Evolutionary conservation across 2,329 filamentous ascomycete genomes (phyloP).

Genomic region (Colletotrichum tropicicola): DNA sequence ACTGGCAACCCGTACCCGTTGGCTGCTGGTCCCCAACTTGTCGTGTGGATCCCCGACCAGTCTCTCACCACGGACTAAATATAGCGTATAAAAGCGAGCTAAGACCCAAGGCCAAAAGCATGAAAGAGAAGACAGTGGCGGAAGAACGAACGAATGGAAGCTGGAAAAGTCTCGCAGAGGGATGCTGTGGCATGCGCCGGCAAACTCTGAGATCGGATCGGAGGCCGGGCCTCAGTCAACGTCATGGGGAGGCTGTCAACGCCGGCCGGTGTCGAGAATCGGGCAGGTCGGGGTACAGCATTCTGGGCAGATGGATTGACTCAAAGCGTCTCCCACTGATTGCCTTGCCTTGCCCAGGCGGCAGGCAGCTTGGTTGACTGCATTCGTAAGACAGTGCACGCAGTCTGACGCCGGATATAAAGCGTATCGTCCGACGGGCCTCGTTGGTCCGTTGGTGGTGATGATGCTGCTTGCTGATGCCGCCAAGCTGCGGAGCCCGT

Average conservation of each 20-base stretch:
- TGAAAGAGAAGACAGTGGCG: not conserved
- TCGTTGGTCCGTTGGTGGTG: not conserved
- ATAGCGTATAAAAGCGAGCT: constrained; percentile 17
- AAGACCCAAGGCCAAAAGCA: constrained; percentile 1
- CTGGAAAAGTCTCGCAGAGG: not conserved
- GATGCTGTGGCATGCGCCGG: not conserved
- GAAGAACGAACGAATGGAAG: constrained; percentile 15
- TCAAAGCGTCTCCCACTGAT: not conserved
- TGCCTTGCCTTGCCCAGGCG: not conserved
- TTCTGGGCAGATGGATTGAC: not conserved
- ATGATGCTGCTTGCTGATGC: constrained; percentile 16
- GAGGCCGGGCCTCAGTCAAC: constrained; percentile 10
- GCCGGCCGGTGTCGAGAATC: constrained; percentile 2
- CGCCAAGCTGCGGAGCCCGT: constrained; percentile 21
- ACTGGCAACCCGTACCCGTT: constrained; percentile 13
- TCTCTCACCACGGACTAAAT: constrained; percentile 20
- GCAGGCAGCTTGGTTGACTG: not conserved
- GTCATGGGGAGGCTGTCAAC: constrained; percentile 5
- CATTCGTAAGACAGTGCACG: not conserved
- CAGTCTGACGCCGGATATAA: not conserved
- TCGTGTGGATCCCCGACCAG: constrained; percentile 7
- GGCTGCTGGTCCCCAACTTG: not conserved
- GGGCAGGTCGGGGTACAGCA: constrained; percentile 4
- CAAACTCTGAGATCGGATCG: constrained; percentile 4
- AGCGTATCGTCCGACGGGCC: not conserved